Evolutionary conservation across 805 yeast species (phyloP).

Genomic region (Kazachstania africana): DNA sequence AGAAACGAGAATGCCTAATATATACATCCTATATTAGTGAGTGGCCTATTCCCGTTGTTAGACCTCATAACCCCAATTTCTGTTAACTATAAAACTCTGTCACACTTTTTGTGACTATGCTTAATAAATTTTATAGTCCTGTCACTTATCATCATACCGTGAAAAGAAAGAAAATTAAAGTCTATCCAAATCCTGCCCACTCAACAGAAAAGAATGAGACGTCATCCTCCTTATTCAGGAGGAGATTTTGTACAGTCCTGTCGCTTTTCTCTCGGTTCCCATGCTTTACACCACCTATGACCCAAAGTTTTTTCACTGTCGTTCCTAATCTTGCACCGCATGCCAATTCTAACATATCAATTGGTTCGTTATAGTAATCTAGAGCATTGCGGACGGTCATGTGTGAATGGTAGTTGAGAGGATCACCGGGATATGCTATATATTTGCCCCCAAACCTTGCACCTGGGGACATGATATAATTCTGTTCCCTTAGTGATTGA

Average conservation of each 20-base stretch:
- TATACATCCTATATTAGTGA: too few relatives aligned
- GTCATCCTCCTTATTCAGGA: too few relatives aligned
- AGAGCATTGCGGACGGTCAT: slow-evolving; percentile 45
- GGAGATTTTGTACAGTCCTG: too few relatives aligned
- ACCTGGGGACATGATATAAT: slow-evolving; percentile 67
- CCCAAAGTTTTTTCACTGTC: slow-evolving; percentile 79
- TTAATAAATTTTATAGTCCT: too few relatives aligned
- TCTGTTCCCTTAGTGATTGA: slow-evolving; percentile 23
- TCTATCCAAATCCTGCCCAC: slow-evolving; percentile 92
- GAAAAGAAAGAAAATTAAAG: too few relatives aligned
- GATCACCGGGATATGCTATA: slow-evolving; percentile 92
- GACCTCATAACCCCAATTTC: too few relatives aligned
- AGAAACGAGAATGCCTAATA: too few relatives aligned
- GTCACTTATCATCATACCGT: too few relatives aligned
- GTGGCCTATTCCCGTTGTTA: too few relatives aligned
- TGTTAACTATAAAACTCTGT: too few relatives aligned
- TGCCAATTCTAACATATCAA: slow-evolving; percentile 46
- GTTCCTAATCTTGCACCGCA: slow-evolving; percentile 90
- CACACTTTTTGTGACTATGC: too few relatives aligned
- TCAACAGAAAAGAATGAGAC: slow-evolving; percentile 60
- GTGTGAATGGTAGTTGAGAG: slow-evolving; percentile 82
- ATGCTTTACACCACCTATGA: slow-evolving; percentile 34
- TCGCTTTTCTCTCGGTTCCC: slow-evolving; percentile 4
- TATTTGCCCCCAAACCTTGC: slow-evolving; percentile 82
- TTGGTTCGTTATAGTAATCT: slow-evolving; percentile 35